Evolutionary conservation across 176 grass and related monocot species (phyloP), one percentile per base, ranked within the genome.

Genomic region (Rhynchospora tenuis): DNA sequence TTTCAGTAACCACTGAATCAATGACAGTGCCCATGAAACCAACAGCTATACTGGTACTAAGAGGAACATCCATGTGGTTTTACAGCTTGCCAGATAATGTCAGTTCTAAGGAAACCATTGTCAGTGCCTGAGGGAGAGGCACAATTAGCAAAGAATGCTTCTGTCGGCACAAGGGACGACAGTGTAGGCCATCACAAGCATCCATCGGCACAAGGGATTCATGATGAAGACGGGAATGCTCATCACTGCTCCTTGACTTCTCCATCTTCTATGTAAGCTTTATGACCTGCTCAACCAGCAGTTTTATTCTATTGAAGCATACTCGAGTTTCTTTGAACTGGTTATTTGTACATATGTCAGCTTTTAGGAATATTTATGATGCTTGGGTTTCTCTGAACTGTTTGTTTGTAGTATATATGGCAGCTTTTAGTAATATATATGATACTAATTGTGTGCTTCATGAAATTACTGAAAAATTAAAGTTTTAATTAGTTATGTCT

Each of bases 51-150:
- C 33, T 38, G 5, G 33, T 38, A 38, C 11, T 51, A 51, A 51
- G 11, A 51, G 48, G 48, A 75, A 23, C 14, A 9, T 52, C 54
- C 24, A 29, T 16, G 54, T 15, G 17, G 47, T 14, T 75, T 75
- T 76, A 14, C 73, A 76, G 73, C 73, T 55, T 29, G 73, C 13
- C 73, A 76, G 48, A 76, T 76, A 76, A 55, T 76, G 73, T 76
- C 73, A 54, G 47, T 75, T 27, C 47, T 75, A 52, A 75, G 15
- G 72, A 75, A 54, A 45, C 72, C 72, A 28, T 28, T 45, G 28
- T 11, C 47, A 75, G 47, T 75, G 10, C 47, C 20, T 17, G 47
- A 75, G 47, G 52, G 47, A 28, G 72, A 54, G 10, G 48, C 22
- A 17, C 47, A 28, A 75, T 46, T 17, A 29, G 46, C 5, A 6